Conservation (phyloP, 208 protist species). For the Perkinsela sp. region DNA sequence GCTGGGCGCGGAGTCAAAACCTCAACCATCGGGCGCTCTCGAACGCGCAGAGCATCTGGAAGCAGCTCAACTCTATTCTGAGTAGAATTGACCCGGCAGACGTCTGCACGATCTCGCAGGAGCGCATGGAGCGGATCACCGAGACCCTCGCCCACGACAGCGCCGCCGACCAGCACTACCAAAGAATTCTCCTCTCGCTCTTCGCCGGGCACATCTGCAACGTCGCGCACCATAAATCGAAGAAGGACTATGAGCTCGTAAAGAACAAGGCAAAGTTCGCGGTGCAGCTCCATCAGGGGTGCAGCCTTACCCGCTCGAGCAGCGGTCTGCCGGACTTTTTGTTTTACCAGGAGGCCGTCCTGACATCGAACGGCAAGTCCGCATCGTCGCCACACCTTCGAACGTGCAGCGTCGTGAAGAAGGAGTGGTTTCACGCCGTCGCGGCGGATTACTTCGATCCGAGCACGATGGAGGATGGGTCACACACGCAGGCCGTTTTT, state of each 20-base stretch:
- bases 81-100: background rate
- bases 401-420: background rate
- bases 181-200: background rate
- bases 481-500: background rate
- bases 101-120: background rate
- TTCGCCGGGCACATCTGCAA: background rate
- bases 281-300: background rate
- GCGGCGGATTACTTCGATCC: background rate
- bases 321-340: background rate
- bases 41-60: slow-evolving; percentile 79
- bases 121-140: background rate
- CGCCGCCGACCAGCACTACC: background rate
- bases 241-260: background rate
- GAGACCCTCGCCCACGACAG: background rate
- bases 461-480: background rate
- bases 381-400: background rate
- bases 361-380: background rate
- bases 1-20: slow-evolving; percentile 90
- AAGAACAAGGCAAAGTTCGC: background rate
- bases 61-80: slow-evolving; percentile 81
- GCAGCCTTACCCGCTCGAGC: background rate
- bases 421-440: background rate
- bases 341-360: background rate
- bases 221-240: background rate
- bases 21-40: slow-evolving; percentile 79